Evolutionary conservation across 805 yeast species (phyloP).

Genomic region (Metschnikowia reukaufii): DNA sequence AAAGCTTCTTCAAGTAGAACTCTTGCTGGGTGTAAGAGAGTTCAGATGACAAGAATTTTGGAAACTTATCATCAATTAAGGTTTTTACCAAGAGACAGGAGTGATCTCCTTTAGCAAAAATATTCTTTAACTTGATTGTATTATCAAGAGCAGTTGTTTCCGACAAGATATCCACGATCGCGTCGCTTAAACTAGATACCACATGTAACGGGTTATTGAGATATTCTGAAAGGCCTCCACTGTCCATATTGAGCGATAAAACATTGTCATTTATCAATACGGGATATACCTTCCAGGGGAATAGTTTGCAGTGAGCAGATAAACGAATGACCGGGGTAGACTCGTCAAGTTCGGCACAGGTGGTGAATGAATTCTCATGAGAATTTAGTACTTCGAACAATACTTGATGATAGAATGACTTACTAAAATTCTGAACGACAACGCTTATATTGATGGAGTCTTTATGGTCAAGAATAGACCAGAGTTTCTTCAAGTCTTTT

Average conservation of each 20-base stretch:
- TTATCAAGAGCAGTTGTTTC: conserved; percentile 23
- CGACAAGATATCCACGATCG: conserved; percentile 49
- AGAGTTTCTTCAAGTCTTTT: conserved; percentile 7
- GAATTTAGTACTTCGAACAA: conserved; percentile 25
- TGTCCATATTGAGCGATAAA: conserved; percentile 39
- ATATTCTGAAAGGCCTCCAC: conserved; percentile 44
- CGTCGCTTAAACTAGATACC: conserved; percentile 47
- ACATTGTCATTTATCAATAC: conserved; percentile 40
- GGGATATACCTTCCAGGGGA: conserved; percentile 47
- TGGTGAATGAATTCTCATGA: conserved; percentile 20
- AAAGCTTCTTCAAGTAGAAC: conserved; percentile 34
- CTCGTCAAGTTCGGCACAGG: conserved; percentile 10
- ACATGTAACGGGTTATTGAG: conserved; percentile 45
- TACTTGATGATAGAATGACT: conserved; percentile 31
- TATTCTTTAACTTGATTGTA: conserved; percentile 49
- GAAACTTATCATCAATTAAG: conserved; percentile 35
- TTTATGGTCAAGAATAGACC: conserved; percentile 8
- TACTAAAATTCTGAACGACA: conserved; percentile 39
- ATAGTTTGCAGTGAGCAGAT: conserved; percentile 43
- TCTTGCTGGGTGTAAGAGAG: conserved; percentile 39
- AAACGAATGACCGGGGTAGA: conserved; percentile 20
- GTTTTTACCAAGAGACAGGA: conserved; percentile 48
- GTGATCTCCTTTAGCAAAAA: conserved; percentile 59
- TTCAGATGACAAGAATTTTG: conserved; percentile 36
- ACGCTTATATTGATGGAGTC: conserved; percentile 19